A percentile compares a stretch with the other conserved stretches of the same genome.
phyloP scores from a whole-genome alignment of 441 rosid genomes.

The Bruguiera hainesii region DNA sequence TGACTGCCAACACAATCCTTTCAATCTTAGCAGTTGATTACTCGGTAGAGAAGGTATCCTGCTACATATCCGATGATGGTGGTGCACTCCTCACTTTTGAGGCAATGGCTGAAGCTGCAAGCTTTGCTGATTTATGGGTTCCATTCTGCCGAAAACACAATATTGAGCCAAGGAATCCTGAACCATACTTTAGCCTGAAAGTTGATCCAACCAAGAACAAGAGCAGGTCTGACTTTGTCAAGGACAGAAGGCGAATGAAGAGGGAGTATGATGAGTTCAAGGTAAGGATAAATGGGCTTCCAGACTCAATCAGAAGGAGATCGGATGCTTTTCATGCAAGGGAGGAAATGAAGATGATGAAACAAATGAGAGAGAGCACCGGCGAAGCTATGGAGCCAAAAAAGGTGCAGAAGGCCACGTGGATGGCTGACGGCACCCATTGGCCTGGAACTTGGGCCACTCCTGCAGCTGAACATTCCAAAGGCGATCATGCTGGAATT shows the following conservation, averaged over 20 bases:
- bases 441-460: slow-evolving; percentile 88
- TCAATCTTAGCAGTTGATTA: slow-evolving; percentile 76
- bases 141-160: slow-evolving; percentile 87
- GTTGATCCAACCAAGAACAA: slow-evolving; percentile 86
- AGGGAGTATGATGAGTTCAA: slow-evolving; percentile 91
- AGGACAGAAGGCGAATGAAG: slow-evolving; percentile 74
- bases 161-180: slow-evolving; percentile 90
- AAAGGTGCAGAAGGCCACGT: slow-evolving; percentile 74
- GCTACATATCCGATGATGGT: slow-evolving; percentile 87
- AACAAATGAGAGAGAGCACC: slow-evolving; percentile 68
- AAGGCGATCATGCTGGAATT: slow-evolving; percentile 87
- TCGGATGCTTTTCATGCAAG: slow-evolving; percentile 88
- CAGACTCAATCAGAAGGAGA: slow-evolving; percentile 79
- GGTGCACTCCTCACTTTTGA: slow-evolving; percentile 90
- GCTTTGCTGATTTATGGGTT: slow-evolving; percentile 89
- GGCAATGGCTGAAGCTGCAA: slow-evolving; percentile 95
- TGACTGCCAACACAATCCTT: slow-evolving; percentile 78
- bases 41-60: slow-evolving; percentile 74
- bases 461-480: slow-evolving; percentile 62
- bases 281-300: slow-evolving; percentile 79
- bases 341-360: slow-evolving; percentile 84
- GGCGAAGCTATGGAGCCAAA: slow-evolving; percentile 60
- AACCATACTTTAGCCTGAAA: slow-evolving; percentile 65
- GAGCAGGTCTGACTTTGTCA: slow-evolving; percentile 73
- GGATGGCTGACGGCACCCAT: slow-evolving; percentile 99